Evolutionary conservation across 164 flowering plant species (phyloP), one percentile per base, ranked within the genome.

Genomic region (Brasenia schreberi): DNA sequence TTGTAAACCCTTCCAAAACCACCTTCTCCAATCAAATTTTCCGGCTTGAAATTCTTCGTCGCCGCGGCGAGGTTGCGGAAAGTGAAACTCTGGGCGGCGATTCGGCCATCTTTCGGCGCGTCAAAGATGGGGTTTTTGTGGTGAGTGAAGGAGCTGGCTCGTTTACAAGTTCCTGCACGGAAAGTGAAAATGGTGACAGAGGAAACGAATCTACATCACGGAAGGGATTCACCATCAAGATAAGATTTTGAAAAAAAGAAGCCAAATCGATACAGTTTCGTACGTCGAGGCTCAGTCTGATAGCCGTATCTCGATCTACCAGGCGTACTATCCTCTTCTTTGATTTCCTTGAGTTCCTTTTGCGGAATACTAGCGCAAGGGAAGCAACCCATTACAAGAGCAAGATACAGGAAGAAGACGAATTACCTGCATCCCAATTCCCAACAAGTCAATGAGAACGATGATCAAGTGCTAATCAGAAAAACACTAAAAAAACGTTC

Each of bases 1-100:
- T 83, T 89, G 77, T 72, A 91, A 75, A 89, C 94, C 74, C 76
- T 85, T 69, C 97, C 97, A 67, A 91, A 89, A 56, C 97, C 96
- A 3, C 97, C 97, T 79, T 89, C 92, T 4, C 96, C 94, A 23
- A 91, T 78, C 83, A 91, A 72, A 78, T 89, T 81, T 43, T 67
- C 49, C 7, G 75, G 82, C 74, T 72, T 82, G 61, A 89, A 89
- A 69, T 85, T 85, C 66, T 68, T 73, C 0, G 96, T 87, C 0
- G 93, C 94, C 0, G 75, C 56, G 1, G 88, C 92, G n/a, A 91
- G 82, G 49, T 91, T 87, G 5, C 81, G 81, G 60, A 86, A 87
- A 18, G 87, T 81, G 72, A 89, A 87, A 68, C 89, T 84, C 1
- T 71, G 65, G 0, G 91, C 92, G 56, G 56, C 10, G 10, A 49